Percentiles rank a stretch among this genome's conserved stretches.
Conservation (phyloP, 495 filamentous ascomycete genomes). For the Neurospora hispaniola region DNA sequence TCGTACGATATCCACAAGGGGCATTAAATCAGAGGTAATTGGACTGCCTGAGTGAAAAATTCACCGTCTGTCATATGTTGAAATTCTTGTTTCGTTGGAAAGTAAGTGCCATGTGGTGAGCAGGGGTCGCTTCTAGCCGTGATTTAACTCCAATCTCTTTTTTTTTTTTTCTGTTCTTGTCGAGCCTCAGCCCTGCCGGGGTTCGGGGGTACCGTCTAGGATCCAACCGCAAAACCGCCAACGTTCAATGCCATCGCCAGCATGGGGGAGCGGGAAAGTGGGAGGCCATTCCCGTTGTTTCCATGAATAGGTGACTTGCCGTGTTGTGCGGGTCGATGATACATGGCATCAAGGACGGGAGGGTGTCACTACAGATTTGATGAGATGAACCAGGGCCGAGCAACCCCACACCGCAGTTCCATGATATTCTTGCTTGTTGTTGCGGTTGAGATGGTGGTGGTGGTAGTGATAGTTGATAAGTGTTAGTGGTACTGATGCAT, state of each 20-base stretch:
- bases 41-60: slow-evolving; percentile 2
- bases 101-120: slow-evolving; percentile 11
- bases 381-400: background rate
- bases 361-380: background rate
- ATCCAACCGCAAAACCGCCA: background rate
- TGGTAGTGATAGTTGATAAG: background rate
- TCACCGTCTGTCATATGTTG: background rate
- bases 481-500: background rate
- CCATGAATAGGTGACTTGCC: background rate
- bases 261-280: background rate
- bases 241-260: background rate
- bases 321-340: background rate
- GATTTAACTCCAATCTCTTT: background rate
- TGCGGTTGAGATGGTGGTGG: background rate
- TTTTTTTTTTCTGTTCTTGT: background rate
- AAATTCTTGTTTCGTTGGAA: background rate
- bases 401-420: background rate
- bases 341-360: background rate
- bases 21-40: slow-evolving; percentile 3
- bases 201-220: background rate
- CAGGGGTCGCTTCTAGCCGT: background rate
- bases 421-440: background rate
- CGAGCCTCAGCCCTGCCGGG: background rate
- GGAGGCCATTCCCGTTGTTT: background rate
- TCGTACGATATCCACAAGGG: slow-evolving; percentile 11